Conservation (phyloP, 176 grass and related monocot species). For the Ananas comosus region DNA sequence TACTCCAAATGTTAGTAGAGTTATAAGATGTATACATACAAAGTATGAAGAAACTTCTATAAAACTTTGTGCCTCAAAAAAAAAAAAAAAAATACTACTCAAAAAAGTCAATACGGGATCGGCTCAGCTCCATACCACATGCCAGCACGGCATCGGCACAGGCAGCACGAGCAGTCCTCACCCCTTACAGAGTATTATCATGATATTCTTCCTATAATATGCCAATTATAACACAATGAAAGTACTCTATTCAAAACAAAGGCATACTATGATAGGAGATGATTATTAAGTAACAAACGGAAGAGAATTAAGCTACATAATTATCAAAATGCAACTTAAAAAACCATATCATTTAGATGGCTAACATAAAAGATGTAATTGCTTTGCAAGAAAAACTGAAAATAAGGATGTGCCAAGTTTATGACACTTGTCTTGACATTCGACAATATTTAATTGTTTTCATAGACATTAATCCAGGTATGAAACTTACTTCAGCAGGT, state of each 20-base stretch:
- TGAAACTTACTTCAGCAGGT: conserved; percentile 71
- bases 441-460: not conserved
- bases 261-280: not conserved
- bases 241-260: not conserved
- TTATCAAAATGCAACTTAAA: not conserved
- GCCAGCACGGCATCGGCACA: no score
- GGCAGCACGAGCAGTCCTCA: no score
- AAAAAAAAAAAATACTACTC: no score
- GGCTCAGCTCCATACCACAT: no score
- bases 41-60: no score
- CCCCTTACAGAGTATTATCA: not conserved
- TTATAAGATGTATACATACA: no score
- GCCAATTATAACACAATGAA: not conserved
- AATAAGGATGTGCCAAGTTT: not conserved
- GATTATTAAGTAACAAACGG: not conserved
- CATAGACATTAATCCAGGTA: not conserved
- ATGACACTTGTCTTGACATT: not conserved
- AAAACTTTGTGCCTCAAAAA: no score
- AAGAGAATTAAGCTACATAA: not conserved
- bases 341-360: not conserved
- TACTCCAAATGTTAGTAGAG: no score
- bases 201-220: not conserved
- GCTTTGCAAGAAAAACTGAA: not conserved
- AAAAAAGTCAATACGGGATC: no score
- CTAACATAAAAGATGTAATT: not conserved